Conservation (phyloP, 148 eudicot species). For the Rhododendron molle region DNA sequence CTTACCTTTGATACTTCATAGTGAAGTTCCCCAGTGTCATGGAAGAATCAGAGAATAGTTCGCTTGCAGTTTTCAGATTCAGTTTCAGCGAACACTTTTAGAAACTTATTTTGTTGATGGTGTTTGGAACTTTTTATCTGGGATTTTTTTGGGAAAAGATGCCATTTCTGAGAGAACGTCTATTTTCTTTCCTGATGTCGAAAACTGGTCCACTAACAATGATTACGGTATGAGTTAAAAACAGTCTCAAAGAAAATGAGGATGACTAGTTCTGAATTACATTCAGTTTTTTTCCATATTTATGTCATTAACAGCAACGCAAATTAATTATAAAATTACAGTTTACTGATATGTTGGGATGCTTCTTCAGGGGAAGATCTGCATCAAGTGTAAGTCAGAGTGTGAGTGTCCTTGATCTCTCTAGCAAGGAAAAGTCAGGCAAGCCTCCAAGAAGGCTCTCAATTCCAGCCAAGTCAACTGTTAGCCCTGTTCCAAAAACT, state of each 20-base stretch:
- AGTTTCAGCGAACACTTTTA: neutral
- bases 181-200: neutral
- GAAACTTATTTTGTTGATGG: no score
- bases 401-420: constrained; percentile 56
- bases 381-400: constrained; percentile 61
- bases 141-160: neutral
- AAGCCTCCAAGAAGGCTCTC: constrained; percentile 86
- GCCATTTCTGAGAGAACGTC: neutral
- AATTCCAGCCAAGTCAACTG: constrained; percentile 50
- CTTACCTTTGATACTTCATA: neutral
- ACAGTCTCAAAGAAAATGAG: neutral
- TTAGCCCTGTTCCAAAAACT: constrained; percentile 43
- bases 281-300: neutral
- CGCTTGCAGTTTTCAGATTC: neutral
- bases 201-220: neutral
- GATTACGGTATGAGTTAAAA: neutral
- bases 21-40: neutral
- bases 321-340: neutral
- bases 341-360: neutral
- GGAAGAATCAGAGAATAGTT: neutral
- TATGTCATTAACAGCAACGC: neutral
- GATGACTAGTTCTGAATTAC: neutral
- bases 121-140: neutral
- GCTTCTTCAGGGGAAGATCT: constrained; percentile 47
- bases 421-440: constrained; percentile 59